Base-by-base conservation (phyloP, 371 early-diverging fungal genomes). In the Mucor plumbeus region DNA sequence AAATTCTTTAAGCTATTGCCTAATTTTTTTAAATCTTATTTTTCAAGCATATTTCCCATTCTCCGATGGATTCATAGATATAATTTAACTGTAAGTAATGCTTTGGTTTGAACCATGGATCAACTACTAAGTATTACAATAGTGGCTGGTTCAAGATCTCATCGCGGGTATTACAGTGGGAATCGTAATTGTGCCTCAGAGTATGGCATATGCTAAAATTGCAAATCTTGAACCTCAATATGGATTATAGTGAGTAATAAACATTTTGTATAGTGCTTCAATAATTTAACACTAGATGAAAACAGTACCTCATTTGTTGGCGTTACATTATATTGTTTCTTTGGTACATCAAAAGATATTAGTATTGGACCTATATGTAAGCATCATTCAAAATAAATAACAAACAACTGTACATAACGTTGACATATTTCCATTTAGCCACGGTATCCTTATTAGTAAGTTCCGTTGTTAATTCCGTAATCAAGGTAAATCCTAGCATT, bases 131-230 rank as follows among this genome's bases (percentile, higher is more conserved):
- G 14, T 7, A 0, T 59, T 40, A 26, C 14, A 9, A 5, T 61
- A 81, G 47, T 96, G 96, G 96, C 79, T 95, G 19, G 13, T 87
- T 10, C 90, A 92, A 56, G 96, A 97, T 68, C 40, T 88, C 5
- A 85, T 97, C 59, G 94, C 96, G 4, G 97, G 96, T 21, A 44
- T 92, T 31, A 95, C 96, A 9, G 92, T 95, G 35, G 95, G 93
- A 5, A 80, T 92, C 35, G 84, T 96, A 13, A 87, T 93, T 11
- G 87, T 96, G 19, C 96, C 95, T 17, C 96, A 96, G 72, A 85
- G 88, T 19, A 88, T 93, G 82, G 92, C 90, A 15, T 92, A 93
- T 65, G 90, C 97, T 17, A 93, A 90, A 74, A 77, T 96, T 11
- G 95, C 95, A 6, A 79, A 76, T 19, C 82, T 96, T 11, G 90